Base-by-base conservation (phyloP, 306 rosid species). In the Sindora glabra region DNA sequence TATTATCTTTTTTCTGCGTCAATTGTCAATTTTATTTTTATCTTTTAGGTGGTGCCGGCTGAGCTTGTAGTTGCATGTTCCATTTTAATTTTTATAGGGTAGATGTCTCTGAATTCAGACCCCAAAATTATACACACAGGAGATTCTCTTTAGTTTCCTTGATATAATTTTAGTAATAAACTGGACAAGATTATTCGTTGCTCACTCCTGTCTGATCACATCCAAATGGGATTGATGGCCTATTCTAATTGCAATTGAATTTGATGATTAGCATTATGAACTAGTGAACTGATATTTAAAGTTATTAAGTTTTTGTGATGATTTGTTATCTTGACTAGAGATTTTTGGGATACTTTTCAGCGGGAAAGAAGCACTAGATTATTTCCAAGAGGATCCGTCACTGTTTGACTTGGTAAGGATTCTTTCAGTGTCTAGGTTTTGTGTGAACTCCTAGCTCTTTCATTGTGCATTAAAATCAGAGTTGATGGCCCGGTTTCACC, bases 291-390 rank as follows among this genome's bases (percentile, higher is more conserved):
- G 4, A 19, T 27, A 5, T 29, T 27, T 8, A 14, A 8, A 36
- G 15, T 0, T 30, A 17, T 32, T 29, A 4, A 11, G 4, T 2
- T 42, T 41, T 16, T 56, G 14, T 67, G 17, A 39, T 48, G 58
- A 3, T 25, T 46, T 64, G 21, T 48, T 13, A 9, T 45, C 3
- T 19, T 74, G 58, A 30, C 50, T 7, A 55, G 27, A 17, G 27
- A 27, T 38, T 51, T 60, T n/a, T 45, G 33, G 12, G 5, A 23
- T 57, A 32, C 33, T 70, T 64, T 48, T 64, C 79, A 87, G 95
- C 30, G 98, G 98, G 59, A 70, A 88, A 70, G 96, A 91, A 60
- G 98, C 98, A 0, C 88, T 87, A 53, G 54, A 81, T 52, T 91
- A 91, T 80, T 91, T 91, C 79, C 78, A 73, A 22, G 89, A 79